Base-by-base conservation (phyloP, 2,329 filamentous ascomycete species). In the Exophiala lecanii-corni region DNA sequence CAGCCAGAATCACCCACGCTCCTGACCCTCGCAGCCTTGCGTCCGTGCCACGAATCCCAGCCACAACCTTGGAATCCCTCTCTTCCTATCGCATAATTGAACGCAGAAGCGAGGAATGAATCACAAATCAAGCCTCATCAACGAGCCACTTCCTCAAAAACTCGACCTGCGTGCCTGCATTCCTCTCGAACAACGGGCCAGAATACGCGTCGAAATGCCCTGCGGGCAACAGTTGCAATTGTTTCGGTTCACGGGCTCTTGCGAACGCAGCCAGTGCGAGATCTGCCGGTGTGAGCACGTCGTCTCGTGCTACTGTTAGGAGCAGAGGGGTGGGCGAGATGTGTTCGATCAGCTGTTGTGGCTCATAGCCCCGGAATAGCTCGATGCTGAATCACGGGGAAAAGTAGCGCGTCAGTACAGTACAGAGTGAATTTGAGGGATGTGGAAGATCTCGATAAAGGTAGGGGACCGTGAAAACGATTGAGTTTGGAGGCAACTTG, bases 141-240 rank as follows among this genome's bases (percentile, higher is more conserved):
- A 51, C 39, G 19, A 54, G 36, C 44, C 43, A 50, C 33, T 51
- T 50, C 46, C 54, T 54, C 53, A 67, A 45, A 44, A 66, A 66
- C 26, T 61, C 57, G 10, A 56, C 48, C 51, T 67, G 62, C 12
- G 38, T 50, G 5, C 41, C 48, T 33, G 60, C 53, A 42, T 63
- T 64, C 26, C 43, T 44, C 23, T 53, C 50, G 44, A 54, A 54
- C 9, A 41, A 39, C 2, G 41, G 36, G 2, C 63, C 63, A 36
- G 60, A 55, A 40, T 66, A 69, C 9, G 46, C 57, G 43, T 66
- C 65, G 51, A 68, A 69, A 55, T 69, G 67, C 2, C 62, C 65
- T n/a, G 62, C 59, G 6, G 59, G 54, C 17, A 69, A 39, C 15
- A 65, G 50, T 9, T 60, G 52, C 36, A 70, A 51, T 41, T 65